Evolutionary conservation across 306 rosid genomes (phyloP), one percentile per base, ranked within the genome.

Genomic region (Fragaria vesca): DNA sequence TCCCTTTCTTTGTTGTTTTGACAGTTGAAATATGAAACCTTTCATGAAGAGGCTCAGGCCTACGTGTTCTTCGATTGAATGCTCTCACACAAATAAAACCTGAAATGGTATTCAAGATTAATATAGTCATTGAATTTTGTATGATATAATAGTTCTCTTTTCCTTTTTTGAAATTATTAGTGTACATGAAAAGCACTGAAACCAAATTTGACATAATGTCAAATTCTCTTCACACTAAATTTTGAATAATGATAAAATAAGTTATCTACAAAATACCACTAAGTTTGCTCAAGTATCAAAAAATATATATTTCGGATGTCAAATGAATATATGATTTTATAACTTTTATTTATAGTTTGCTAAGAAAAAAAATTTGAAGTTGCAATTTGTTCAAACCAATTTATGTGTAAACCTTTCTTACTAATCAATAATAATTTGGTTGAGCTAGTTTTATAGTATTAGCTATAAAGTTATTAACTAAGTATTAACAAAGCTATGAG

Each of bases 61-160:
- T 36, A 38, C 89, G 43, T 1, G 88, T 87, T 52, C 38, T 62
- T 16, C 73, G 63, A 12, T 90, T 83, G 21, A 83, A 81, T 70
- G 88, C 92, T 79, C 91, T 87, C 61, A 87, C 81, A 65, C 97
- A 90, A 46, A 89, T 46, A 42, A 36, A 85, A 7, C 93, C 91
- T 93, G 48, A 15, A 46, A 11, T 52, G 0, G 6, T 10, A 15
- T 28, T 8, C 15, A 32, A 52, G 20, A 17, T 76, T 48, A 66
- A n/a, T 2, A 65, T 2, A 24, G 68, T 71, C 62, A 20, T 43
- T 72, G n/a, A 72, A 72, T 20, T 46, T 71, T 36, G 46, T 47
- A 8, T 34, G 36, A 9, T 62, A 46, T 9, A 21, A 32, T 38
- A 38, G 6, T 6, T 38, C 42, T 38, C 42, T 38, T 38, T 38